Evolutionary conservation across 345 rosid species (phyloP).

Genomic region (Bruguiera gymnorhiza): DNA sequence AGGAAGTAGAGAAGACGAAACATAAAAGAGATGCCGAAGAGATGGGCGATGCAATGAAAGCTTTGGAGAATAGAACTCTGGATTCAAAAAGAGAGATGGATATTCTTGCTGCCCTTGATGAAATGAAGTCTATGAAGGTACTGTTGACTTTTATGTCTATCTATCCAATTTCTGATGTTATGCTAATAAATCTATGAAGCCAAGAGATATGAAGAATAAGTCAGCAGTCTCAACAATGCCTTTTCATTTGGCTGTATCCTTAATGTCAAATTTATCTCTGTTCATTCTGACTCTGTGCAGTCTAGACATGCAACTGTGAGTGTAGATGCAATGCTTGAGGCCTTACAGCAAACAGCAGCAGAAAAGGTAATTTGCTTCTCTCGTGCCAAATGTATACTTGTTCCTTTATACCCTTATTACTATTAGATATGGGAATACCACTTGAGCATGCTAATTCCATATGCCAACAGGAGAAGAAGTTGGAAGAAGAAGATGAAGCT

Average conservation of each 20-base stretch:
- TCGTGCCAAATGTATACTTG: neutral
- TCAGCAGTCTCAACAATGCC: too few relatives aligned
- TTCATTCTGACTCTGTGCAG: conserved; percentile 36
- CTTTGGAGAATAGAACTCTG: conserved; percentile 80
- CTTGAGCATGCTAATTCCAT: neutral
- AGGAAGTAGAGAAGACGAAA: conserved; percentile 56
- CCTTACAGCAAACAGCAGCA: conserved; percentile 65
- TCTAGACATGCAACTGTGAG: conserved; percentile 88
- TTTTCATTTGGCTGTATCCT: neutral
- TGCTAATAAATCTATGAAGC: too few relatives aligned
- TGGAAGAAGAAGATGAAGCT: conserved; percentile 73
- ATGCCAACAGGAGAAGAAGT: conserved; percentile 44
- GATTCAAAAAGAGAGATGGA: conserved; percentile 97
- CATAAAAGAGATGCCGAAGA: conserved; percentile 74
- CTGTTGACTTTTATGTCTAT: neutral
- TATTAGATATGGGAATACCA: neutral
- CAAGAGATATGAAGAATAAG: too few relatives aligned
- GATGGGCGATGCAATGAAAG: conserved; percentile 95
- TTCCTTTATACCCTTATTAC: neutral
- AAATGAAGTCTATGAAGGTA: conserved; percentile 48
- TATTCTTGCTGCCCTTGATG: conserved; percentile 89
- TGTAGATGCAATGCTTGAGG: conserved; percentile 91
- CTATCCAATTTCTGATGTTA: neutral
- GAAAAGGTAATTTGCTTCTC: conserved; percentile 44
- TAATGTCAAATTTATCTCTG: neutral